Conservation (phyloP, 306 rosid species). For the Arachis stenosperma region DNA sequence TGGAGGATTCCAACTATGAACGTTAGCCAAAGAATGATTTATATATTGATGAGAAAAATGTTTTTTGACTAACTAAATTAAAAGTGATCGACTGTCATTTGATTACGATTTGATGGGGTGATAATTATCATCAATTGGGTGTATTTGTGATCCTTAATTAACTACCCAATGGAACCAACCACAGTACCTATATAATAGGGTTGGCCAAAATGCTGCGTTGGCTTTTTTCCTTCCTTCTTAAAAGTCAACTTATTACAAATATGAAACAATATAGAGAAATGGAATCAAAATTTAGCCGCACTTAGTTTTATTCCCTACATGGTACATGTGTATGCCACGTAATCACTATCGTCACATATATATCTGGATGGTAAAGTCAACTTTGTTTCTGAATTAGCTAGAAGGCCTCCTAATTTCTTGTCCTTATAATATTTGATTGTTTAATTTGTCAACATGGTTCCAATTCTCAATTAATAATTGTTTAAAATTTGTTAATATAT, state of each 20-base stretch:
- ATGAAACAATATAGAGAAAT: constrained; percentile 17
- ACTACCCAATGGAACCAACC: not conserved
- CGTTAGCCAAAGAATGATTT: not conserved
- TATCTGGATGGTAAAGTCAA: constrained; percentile 33
- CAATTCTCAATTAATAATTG: not conserved
- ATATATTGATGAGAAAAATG: no score
- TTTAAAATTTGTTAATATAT: not conserved
- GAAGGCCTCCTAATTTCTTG: constrained; percentile 19
- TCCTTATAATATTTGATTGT: not conserved
- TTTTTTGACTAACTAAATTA: no score
- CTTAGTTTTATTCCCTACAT: constrained; percentile 24
- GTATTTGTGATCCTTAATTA: not conserved
- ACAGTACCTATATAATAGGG: not conserved
- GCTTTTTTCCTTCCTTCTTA: not conserved
- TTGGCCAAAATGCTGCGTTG: constrained; percentile 5
- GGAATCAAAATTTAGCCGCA: constrained; percentile 8
- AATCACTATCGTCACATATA: not conserved
- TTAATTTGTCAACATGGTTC: not conserved
- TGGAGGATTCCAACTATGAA: constrained; percentile 33
- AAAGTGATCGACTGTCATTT: no score
- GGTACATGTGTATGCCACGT: constrained; percentile 36
- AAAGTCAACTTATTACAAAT: constrained; percentile 41
- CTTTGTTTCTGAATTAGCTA: constrained; percentile 27
- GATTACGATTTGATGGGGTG: no score
- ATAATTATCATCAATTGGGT: not conserved